Evolutionary conservation across 768 basidiomycete species (phyloP).

Genomic region (Lentinula raphanica): DNA sequence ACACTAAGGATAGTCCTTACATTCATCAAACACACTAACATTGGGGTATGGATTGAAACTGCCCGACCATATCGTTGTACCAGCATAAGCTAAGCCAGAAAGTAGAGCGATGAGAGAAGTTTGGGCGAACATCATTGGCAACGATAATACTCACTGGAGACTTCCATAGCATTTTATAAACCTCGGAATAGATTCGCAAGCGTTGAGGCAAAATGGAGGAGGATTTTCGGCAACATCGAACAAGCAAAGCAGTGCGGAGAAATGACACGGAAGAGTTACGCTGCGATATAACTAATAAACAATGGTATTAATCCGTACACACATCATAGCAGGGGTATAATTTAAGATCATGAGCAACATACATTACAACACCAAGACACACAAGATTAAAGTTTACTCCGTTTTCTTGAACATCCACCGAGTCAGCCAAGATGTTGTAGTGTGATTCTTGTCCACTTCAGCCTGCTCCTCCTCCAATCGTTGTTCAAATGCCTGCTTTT

Average conservation of each 20-base stretch:
- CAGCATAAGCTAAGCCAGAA: constrained; percentile 30
- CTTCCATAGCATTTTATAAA: background rate
- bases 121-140: background rate
- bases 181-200: background rate
- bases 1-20: constrained; percentile 18
- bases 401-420: constrained; percentile 59
- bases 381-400: background rate
- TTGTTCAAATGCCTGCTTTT: constrained; percentile 50
- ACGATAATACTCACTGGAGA: background rate
- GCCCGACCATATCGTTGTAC: constrained; percentile 51
- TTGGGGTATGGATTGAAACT: constrained; percentile 45
- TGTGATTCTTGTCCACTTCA: constrained; percentile 40
- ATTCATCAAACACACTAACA: constrained; percentile 47
- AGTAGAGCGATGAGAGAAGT: constrained; percentile 12
- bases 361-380: background rate
- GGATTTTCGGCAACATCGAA: background rate
- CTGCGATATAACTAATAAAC: background rate
- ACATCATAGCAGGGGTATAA: background rate
- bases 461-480: constrained; percentile 51
- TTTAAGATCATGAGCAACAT: background rate
- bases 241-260: constrained; percentile 14
- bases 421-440: constrained; percentile 53
- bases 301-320: background rate
- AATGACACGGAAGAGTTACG: constrained; percentile 10
- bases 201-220: background rate